Conservation (phyloP, 352 stramenopile genomes). For the Pythium plurisporium region DNA sequence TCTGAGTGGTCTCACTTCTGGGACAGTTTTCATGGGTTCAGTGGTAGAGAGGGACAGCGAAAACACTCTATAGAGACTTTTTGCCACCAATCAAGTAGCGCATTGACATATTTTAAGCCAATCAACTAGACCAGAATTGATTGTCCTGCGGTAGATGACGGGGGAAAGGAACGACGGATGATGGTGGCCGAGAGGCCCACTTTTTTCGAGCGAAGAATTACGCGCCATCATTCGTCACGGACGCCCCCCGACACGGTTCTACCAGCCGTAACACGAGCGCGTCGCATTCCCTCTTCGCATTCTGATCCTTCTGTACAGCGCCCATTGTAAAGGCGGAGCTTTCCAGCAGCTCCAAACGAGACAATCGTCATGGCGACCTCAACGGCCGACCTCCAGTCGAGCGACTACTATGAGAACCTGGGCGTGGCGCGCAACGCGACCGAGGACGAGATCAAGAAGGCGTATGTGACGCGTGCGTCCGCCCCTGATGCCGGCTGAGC, state of each 20-base stretch:
- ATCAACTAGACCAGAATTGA: neutral
- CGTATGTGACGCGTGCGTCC: conserved; percentile 36
- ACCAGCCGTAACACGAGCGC: too few species aligned
- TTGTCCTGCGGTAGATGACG: neutral
- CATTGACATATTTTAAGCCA: conserved; percentile 1
- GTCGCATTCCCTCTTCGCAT: too few species aligned
- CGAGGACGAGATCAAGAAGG: conserved; percentile 81
- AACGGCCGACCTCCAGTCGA: conserved; percentile 47
- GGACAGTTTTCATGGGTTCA: conserved; percentile 15
- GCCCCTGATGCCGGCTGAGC: neutral
- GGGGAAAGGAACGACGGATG: too few species aligned
- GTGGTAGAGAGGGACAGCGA: neutral
- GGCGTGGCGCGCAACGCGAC: conserved; percentile 60
- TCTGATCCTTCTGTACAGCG: too few species aligned
- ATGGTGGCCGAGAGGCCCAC: neutral
- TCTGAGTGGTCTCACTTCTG: conserved; percentile 16
- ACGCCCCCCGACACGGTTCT: too few species aligned
- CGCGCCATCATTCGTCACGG: too few species aligned
- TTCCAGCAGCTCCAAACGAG: too few species aligned
- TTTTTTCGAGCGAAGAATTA: neutral
- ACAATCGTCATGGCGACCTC: too few species aligned
- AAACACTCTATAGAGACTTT: too few species aligned
- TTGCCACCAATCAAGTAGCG: conserved; percentile 1
- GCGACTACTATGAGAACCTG: conserved; percentile 87
- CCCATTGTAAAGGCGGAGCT: too few species aligned